Base-by-base conservation (phyloP, 495 filamentous ascomycete genomes). In the Thermochaetoides thermophila region DNA sequence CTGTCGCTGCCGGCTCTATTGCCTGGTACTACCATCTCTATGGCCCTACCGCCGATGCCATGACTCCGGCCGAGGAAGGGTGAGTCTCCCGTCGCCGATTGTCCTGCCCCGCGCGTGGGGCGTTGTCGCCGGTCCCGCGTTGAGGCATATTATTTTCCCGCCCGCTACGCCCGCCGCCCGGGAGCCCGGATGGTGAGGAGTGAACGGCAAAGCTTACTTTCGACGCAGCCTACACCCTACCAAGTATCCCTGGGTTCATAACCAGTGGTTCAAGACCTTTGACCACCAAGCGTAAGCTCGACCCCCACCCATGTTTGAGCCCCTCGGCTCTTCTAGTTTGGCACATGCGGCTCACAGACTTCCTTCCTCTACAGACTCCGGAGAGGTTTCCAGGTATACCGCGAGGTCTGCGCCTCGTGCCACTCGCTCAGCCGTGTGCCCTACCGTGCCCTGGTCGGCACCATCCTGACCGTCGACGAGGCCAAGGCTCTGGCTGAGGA, bases 381-480 rank as follows among this genome's bases (percentile, higher is more conserved):
- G 52, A 86, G 91, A 64, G 91, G 91, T 62, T 96, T 99, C 76
- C 91, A 94, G 67, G 91, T 99, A 53, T 99, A 99, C 73, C 84
- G 78, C 49, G 91, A 99, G 63, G 91, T 99, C 47, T 99, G 91
- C 71, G 73, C 87, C 31, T 78, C 82, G 38, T 99, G 91, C 70
- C 91, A 99, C 71, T 96, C 91, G 33, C 77, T 99, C 32, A 75
- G 69, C 54, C 81, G 91, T 62, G 74, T 99, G 29, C 85, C 91
- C 31, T 99, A 87, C 74, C 83, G 91, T 53, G 47, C 78, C 13
- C 75, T 96, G 37, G 91, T 99, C 54, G 91, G 85, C 60, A 74
- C 73, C 32, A 71, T 83, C 51, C 72, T 94, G 69, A 96, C 91
- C 37, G 84, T 93, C 52, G 86, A 96, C 53, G 91, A 99, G 63